phyloP scores from a whole-genome alignment of 129 eudicot genomes.

The Flaveria linearis region DNA sequence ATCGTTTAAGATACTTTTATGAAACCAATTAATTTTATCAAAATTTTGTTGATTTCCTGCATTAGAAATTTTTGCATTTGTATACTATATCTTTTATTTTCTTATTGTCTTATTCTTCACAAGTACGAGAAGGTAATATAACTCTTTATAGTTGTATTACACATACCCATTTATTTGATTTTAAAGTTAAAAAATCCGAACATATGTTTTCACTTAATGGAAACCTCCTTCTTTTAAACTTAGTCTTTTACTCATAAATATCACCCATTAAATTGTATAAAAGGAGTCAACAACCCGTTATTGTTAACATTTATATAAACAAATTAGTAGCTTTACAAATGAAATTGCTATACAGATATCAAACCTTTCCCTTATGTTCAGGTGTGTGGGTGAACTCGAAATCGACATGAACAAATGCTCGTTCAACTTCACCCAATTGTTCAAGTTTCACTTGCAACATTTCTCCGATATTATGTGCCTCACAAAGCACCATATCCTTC shows the following conservation, averaged over 20 bases:
- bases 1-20: too few relatives aligned
- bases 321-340: neutral
- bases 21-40: too few relatives aligned
- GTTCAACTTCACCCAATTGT: conserved; percentile 75
- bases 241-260: too few relatives aligned
- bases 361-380: conserved; percentile 57
- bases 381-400: conserved; percentile 84
- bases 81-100: too few relatives aligned
- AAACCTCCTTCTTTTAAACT: too few relatives aligned
- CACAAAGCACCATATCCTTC: conserved; percentile 61
- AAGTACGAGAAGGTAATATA: neutral
- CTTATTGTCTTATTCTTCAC: neutral
- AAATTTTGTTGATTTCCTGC: too few relatives aligned
- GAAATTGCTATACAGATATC: neutral
- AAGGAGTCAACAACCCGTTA: neutral
- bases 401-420: conserved; percentile 92
- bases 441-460: conserved; percentile 87
- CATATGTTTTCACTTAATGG: neutral
- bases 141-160: neutral
- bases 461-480: conserved; percentile 92
- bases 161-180: neutral
- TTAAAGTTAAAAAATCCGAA: neutral
- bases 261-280: neutral
- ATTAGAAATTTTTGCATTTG: too few relatives aligned
- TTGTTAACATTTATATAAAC: neutral